These are phyloP conservation scores for Macaranga tanarius DNA, from an alignment of 441 rosid species.

Conservation along the genomic window DNA sequence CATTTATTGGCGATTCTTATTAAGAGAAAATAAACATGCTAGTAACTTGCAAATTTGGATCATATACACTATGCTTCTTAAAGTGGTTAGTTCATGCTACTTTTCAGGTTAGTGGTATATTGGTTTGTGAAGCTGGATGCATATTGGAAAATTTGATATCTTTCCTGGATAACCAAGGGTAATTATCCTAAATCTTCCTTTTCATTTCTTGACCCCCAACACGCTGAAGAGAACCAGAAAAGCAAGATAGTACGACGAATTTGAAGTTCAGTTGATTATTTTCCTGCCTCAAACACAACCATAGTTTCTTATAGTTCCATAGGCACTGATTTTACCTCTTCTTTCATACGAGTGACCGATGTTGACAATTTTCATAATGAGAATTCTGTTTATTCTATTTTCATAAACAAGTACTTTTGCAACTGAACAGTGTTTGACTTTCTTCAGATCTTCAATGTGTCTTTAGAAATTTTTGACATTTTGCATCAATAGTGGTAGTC, in stretches of 20 bases:
- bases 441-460: not conserved
- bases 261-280: not conserved
- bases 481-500: not conserved
- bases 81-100: slow-evolving; percentile 24
- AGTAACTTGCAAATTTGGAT: not conserved
- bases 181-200: slow-evolving; percentile 20
- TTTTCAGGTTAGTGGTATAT: slow-evolving; percentile 78
- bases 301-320: not conserved
- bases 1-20: not conserved
- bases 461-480: not conserved
- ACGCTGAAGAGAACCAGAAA: not conserved
- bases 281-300: not conserved
- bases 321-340: not conserved
- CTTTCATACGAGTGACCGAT: not conserved
- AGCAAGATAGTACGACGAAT: not conserved
- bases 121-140: slow-evolving; percentile 98
- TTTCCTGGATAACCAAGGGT: slow-evolving; percentile 82
- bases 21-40: not conserved
- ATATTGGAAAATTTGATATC: slow-evolving; percentile 82
- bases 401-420: not conserved
- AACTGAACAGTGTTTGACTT: not conserved
- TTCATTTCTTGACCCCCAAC: slow-evolving; percentile 14
- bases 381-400: not conserved
- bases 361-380: not conserved
- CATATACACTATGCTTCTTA: slow-evolving; percentile 8